Evolutionary conservation across 495 filamentous ascomycete species (phyloP), one percentile per base, ranked within the genome.

Genomic region (Amorphotheca resinae): DNA sequence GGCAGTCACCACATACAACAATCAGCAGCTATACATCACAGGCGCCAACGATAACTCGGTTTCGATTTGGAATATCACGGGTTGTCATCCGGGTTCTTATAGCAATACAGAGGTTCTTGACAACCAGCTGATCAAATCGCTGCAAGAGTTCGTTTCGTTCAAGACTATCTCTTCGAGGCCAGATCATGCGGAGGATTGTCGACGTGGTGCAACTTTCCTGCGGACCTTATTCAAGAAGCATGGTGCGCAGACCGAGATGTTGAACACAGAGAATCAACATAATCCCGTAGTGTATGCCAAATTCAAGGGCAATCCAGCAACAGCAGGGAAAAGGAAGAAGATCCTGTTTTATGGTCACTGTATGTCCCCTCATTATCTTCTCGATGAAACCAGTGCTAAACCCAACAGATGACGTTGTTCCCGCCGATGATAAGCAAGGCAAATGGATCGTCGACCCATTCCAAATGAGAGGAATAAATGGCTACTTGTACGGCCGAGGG

Each of bases 331-430:
- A 20, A 73, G 86, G 17, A 94, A 88, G 63, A 87, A 82, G 0
- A 82, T 95, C 25, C 67, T 98, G 11, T 98, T 98, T 60, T 98
- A 98, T 58, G 93, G 93, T 2, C 91, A 98, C 52, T 98, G 49
- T 52, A 41, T 41, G 44, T 35, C 23, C 1, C 37, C 8, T n/a
- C n/a, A n/a, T n/a, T 25, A 22, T 7, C 0, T 30, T 1, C 11
- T 2, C 14, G 0, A 34, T 18, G 25, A 28, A 11, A 28, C 11
- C 11, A 11, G 11, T 28, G 25, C 25, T 28, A 28, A 28, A 5
- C 25, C 25, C 25, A 28, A 28, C 5, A 52, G 45, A 98, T 62
- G 91, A 98, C 46, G 86, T 98, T n/a, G 87, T 98, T n/a, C 74
- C 84, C 15, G 91, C 93, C 0, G 84, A 93, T 42, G 77, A 80